phyloP scores from a whole-genome alignment of 495 filamentous ascomycete species.

The Tuber borchii region DNA sequence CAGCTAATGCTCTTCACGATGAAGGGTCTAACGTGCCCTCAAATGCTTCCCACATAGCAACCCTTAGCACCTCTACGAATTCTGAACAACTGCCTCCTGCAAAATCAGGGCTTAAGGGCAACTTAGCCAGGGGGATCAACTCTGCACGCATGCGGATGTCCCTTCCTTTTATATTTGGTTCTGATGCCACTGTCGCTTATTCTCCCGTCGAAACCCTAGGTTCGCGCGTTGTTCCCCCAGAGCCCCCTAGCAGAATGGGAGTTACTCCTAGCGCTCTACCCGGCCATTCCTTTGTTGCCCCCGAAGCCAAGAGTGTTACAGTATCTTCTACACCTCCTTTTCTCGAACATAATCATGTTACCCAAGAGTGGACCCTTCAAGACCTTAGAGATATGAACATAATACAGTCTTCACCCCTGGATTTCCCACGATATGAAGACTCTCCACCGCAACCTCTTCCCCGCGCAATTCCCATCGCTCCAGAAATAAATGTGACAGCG shows the following conservation, averaged over 20 bases:
- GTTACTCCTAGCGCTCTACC: conserved; percentile 9
- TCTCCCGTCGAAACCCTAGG: not conserved
- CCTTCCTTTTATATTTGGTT: conserved; percentile 22
- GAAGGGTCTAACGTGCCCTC: not conserved
- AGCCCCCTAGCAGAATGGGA: conserved; percentile 13
- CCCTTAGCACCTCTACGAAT: not conserved
- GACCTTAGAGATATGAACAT: conserved; percentile 16
- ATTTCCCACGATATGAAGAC: conserved; percentile 12
- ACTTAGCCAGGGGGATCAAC: conserved; percentile 20
- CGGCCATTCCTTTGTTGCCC: conserved; percentile 13
- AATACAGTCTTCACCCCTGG: conserved; percentile 14
- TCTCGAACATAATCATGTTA: conserved; percentile 12
- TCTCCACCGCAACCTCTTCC: conserved; percentile 11
- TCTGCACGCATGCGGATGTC: conserved; percentile 31
- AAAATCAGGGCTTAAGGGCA: conserved; percentile 21
- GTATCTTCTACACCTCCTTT: conserved; percentile 4
- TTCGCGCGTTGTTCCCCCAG: not conserved
- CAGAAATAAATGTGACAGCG: conserved; percentile 4
- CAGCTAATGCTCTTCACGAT: not conserved
- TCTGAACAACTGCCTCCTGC: conserved; percentile 4
- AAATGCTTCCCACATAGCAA: not conserved
- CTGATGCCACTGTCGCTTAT: not conserved
- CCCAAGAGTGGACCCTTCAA: conserved; percentile 11
- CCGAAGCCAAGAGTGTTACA: conserved; percentile 10
- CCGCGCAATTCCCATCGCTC: conserved; percentile 10